Conservation (phyloP, 495 filamentous ascomycete genomes). For the Durotheca rogersii region DNA sequence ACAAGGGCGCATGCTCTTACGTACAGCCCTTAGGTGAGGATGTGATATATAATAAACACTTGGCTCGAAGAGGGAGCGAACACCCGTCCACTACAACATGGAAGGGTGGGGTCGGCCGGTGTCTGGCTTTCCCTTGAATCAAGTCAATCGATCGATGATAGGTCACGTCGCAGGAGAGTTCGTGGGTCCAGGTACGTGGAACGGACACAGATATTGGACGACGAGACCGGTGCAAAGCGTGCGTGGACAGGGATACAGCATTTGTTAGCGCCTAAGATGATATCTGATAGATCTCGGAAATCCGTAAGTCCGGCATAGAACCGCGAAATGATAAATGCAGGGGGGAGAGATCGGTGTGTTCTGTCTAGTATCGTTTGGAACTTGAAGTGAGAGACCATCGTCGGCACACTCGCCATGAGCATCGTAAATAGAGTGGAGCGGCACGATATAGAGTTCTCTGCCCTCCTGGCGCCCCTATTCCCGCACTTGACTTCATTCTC, state of each 20-base stretch:
- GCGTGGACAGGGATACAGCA: slow-evolving; percentile 20
- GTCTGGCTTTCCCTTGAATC: slow-evolving; percentile 20
- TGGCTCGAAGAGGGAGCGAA: slow-evolving; percentile 22
- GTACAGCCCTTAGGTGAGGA: slow-evolving; percentile 11
- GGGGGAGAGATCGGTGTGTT: too few relatives aligned
- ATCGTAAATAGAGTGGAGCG: too few relatives aligned
- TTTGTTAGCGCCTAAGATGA: slow-evolving; percentile 31
- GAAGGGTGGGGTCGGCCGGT: slow-evolving; percentile 5
- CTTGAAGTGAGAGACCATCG: too few relatives aligned
- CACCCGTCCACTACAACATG: slow-evolving; percentile 9
- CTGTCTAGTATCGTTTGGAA: too few relatives aligned
- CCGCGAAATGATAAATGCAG: slow-evolving; percentile 7
- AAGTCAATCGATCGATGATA: slow-evolving; percentile 1
- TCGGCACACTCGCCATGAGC: too few relatives aligned
- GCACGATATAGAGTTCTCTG: too few relatives aligned
- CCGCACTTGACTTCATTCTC: too few relatives aligned
- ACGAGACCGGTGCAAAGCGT: slow-evolving; percentile 18
- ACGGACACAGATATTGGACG: slow-evolving; percentile 25
- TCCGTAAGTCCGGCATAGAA: slow-evolving; percentile 15
- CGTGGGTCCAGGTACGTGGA: slow-evolving; percentile 6
- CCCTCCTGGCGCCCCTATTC: too few relatives aligned
- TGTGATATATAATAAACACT: slow-evolving; percentile 20
- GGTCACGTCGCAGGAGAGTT: slow-evolving; percentile 3
- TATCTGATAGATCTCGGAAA: slow-evolving; percentile 30
- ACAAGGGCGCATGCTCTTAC: slow-evolving; percentile 5